A percentile compares a stretch with the other conserved stretches of the same genome.
Conservation (phyloP, 192 early-diverging fungal species). For the Gryganskiella cystojenkinii region DNA sequence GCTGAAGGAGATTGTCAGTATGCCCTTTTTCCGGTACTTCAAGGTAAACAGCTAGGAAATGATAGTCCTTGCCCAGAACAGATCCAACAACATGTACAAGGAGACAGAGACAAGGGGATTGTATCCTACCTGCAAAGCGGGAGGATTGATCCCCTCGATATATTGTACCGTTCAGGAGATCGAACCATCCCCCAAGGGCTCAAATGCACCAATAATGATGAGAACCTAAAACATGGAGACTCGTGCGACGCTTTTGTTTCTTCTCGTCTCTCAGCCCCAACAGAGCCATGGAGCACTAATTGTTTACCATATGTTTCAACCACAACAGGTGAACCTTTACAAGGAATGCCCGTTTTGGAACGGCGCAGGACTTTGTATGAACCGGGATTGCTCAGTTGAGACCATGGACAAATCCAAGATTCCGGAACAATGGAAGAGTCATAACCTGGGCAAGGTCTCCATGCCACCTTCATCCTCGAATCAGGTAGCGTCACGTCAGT, state of each 20-base stretch:
- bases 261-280: not conserved
- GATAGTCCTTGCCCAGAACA: too few species aligned
- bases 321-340: conserved; percentile 69
- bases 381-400: conserved; percentile 76
- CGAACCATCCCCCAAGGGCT: too few species aligned
- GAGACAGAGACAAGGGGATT: too few species aligned
- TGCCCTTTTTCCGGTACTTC: conserved; percentile 92
- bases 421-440: conserved; percentile 33
- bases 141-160: not conserved
- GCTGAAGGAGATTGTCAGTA: conserved; percentile 81
- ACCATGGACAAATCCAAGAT: conserved; percentile 67
- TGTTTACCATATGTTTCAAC: not conserved
- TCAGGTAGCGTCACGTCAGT: too few species aligned
- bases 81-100: too few species aligned
- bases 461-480: conserved; percentile 19
- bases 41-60: conserved; percentile 63
- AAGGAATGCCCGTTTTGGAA: conserved; percentile 83
- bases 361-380: conserved; percentile 68
- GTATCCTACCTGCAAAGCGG: not conserved
- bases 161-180: too few species aligned
- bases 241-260: not conserved
- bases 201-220: too few species aligned
- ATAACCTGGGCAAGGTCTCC: conserved; percentile 26
- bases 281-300: not conserved
- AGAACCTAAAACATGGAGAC: too few species aligned